Evolutionary conservation across 2,329 filamentous ascomycete species (phyloP), one percentile per base, ranked within the genome.

Genomic region (Fusarium sp.): DNA sequence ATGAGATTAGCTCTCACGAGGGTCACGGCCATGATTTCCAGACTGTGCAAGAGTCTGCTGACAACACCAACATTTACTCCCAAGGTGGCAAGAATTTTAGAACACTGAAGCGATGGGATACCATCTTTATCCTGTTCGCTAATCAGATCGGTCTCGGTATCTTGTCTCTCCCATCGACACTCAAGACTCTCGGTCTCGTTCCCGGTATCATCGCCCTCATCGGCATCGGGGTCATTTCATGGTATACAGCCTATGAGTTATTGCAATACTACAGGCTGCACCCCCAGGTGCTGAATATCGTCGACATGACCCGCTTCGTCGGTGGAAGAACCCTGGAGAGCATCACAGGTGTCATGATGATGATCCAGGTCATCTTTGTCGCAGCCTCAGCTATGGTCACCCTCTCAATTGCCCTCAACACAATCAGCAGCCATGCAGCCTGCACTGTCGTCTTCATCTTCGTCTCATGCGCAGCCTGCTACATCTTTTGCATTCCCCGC

Each of bases 101-200:
- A 21, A 77, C 75, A 2, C 57, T 77, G 10, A 73, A 72, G 23
- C 27, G 74, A 48, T 76, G 74, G 72, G 74, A 75, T 27, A 75
- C 74, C 10, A 72, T 76, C 23, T 75, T 77, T 18, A 68, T 75
- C 10, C 64, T 77, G 7, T 70, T 77, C 10, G 70, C 75, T 19
- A 77, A 77, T 25, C 75, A 78, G 49, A 69, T 78, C 58, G 76
- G 73, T 31, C 73, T 79, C 10, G 78, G 78, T 31, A 78, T 79
- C 79, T 91, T 92, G 87, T 91, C 89, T 2, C 92, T 92, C 71
- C 91, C 91, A 2, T 91, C 89, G 80, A 91, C 89, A 0, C 92
- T 92, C 79, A 89, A 90, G 9, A 82, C 90, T 18, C 84, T 93
- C 16, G 90, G 91, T 9, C 83, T 92, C 21, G 88, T 92, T 15